phyloP scores from a whole-genome alignment of 2,329 filamentous ascomycete genomes.

The Dactylonectria macrodidyma region DNA sequence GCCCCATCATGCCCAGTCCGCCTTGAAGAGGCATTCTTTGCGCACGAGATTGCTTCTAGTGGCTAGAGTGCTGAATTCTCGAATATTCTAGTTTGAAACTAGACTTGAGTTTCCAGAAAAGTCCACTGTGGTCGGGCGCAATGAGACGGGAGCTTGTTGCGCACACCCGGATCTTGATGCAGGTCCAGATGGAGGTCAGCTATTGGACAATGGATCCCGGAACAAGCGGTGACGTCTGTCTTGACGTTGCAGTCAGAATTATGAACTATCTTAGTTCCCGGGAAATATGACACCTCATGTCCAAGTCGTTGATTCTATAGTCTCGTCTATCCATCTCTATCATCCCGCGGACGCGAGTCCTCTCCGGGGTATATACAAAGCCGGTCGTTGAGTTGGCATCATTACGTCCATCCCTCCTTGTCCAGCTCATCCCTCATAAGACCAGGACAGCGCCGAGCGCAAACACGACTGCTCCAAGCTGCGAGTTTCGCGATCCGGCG shows the following conservation, averaged over 20 bases:
- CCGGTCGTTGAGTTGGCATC: background rate
- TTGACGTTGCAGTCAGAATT: background rate
- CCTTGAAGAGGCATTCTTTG: too few relatives aligned
- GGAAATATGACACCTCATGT: background rate
- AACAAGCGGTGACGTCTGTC: too few relatives aligned
- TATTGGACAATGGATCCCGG: background rate
- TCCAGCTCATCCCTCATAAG: constrained; percentile 2
- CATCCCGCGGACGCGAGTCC: background rate
- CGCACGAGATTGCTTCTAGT: too few relatives aligned
- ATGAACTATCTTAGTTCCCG: background rate
- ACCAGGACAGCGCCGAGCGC: constrained; percentile 11
- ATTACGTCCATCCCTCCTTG: background rate
- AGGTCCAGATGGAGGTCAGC: too few relatives aligned
- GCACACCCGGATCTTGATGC: too few relatives aligned
- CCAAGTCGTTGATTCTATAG: background rate
- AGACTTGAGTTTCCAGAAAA: too few relatives aligned
- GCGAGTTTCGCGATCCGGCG: background rate
- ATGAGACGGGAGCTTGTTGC: too few relatives aligned
- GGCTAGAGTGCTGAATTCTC: too few relatives aligned
- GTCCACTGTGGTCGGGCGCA: too few relatives aligned
- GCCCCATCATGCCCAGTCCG: too few relatives aligned
- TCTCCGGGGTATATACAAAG: background rate
- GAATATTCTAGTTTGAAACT: too few relatives aligned
- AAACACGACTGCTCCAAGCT: constrained; percentile 18
- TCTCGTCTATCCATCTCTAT: background rate